Conservation (phyloP, 768 basidiomycete species). For the Tricholoma bakamatsutake region DNA sequence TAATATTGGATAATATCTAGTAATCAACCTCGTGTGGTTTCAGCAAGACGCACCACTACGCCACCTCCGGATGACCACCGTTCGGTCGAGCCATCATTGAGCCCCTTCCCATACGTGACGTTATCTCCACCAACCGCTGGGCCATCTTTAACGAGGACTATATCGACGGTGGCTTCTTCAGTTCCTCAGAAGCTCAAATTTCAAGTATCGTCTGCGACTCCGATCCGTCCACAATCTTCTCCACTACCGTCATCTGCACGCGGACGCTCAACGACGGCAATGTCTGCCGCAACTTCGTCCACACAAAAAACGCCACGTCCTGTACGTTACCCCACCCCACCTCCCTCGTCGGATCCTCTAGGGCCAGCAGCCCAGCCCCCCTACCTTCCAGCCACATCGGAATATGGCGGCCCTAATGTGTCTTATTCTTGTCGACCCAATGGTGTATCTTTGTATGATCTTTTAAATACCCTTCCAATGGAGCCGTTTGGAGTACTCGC, state of each 20-base stretch:
- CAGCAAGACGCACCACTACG: neutral
- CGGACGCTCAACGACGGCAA: slow-evolving; percentile 7
- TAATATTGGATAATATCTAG: neutral
- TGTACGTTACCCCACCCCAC: slow-evolving; percentile 31
- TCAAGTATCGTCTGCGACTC: slow-evolving; percentile 1
- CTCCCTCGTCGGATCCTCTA: slow-evolving; percentile 36
- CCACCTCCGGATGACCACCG: neutral
- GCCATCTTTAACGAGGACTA: neutral
- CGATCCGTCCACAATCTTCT: neutral
- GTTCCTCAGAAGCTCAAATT: neutral
- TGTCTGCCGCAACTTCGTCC: slow-evolving; percentile 5
- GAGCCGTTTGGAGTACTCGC: slow-evolving; percentile 58
- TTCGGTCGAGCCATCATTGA: neutral
- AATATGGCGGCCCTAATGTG: slow-evolving; percentile 41
- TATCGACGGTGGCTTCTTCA: neutral
- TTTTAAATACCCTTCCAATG: slow-evolving; percentile 53
- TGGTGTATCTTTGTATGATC: slow-evolving; percentile 60
- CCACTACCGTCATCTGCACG: slow-evolving; percentile 4
- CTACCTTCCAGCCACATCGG: slow-evolving; percentile 44
- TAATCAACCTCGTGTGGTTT: neutral
- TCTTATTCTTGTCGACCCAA: slow-evolving; percentile 59
- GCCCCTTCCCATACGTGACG: slow-evolving; percentile 7
- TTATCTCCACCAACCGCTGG: slow-evolving; percentile 3
- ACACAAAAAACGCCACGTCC: slow-evolving; percentile 5
- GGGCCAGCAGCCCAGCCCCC: slow-evolving; percentile 48